Base-by-base conservation (phyloP, 352 stramenopile genomes). In the Globisporangium carolinianum region DNA sequence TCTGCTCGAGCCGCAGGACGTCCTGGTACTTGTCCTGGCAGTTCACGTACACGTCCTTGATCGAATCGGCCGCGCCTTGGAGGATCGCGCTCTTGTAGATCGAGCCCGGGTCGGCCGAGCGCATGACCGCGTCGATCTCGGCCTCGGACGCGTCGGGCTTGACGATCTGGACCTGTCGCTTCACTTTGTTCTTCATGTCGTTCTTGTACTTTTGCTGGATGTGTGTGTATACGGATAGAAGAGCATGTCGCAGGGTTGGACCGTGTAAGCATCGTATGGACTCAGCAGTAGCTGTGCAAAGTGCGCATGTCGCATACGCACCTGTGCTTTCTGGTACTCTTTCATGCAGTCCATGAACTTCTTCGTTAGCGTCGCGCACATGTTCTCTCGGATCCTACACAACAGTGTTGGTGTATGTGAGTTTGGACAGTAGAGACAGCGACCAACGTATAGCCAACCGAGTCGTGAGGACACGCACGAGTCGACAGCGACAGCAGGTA, bases 261-360 rank as follows among this genome's bases (percentile, higher is more conserved):
- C 24, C 2, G 38, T 11, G 10, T 42, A 11, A 42, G 38, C 5
- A 32, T 32, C 24, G 24, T 32, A 32, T 32, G 24, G 24, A 32
- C 24, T 32, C 24, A 32, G 24, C 24, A 32, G 24, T 32, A 32
- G 24, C 2, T 32, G 24, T 32, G 1, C 24, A 32, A 32, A 32
- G 24, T 32, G 1, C 24, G 3, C 24, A 32, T 32, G 24, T 32
- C 24, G 24, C 24, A 32, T 32, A 14, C 52, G 12, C 17, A 72
- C 66, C 62, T 72, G 68, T 11, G 92, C 83, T 58, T 96, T 95
- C 69, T 99, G 96, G 71, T 99, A 99, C 37, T 96, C 79, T 67
- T 99, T 99, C 88, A 98, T 98, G 62, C 97, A 91, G 71, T 98
- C 94, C 68, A 99, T 97, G 67, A 99, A 99, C 71, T 99, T 99